Conservation (phyloP, 495 filamentous ascomycete species). For the Aspergillus wentii region DNA sequence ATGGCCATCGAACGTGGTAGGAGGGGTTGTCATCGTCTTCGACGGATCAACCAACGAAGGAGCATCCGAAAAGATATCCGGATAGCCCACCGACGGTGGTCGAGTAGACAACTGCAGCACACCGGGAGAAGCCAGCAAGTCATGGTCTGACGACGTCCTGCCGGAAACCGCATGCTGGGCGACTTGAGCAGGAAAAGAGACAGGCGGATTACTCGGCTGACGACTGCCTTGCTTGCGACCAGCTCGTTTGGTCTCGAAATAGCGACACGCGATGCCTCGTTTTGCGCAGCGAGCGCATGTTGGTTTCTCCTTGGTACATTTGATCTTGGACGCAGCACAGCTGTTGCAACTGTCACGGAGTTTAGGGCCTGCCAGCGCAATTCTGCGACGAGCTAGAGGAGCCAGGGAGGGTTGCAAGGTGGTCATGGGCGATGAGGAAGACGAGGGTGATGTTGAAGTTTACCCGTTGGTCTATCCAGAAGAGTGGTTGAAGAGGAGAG, state of each 20-base stretch:
- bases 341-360: conserved; percentile 23
- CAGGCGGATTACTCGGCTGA: conserved; percentile 1
- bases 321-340: conserved; percentile 30
- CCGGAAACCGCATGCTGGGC: too few species aligned
- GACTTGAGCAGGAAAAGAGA: too few species aligned
- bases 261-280: conserved; percentile 45
- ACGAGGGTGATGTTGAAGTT: too few species aligned
- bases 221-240: conserved; percentile 17
- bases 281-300: conserved; percentile 53
- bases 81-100: conserved; percentile 4
- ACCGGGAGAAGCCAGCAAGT: conserved; percentile 1
- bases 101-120: not conserved
- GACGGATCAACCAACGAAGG: conserved; percentile 8
- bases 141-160: too few species aligned
- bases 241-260: conserved; percentile 45
- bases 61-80: conserved; percentile 4
- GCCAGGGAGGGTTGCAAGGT: too few species aligned
- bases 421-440: too few species aligned
- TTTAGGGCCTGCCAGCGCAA: too few species aligned
- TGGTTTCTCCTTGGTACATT: conserved; percentile 56
- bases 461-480: too few species aligned
- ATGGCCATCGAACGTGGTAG: conserved; percentile 4
- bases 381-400: too few species aligned
- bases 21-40: conserved; percentile 5
- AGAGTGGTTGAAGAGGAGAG: too few species aligned